Percentiles rank a stretch among this genome's conserved stretches.
Conservation (phyloP, 805 yeast genomes). For the Wickerhamiella vanderwaltii region DNA sequence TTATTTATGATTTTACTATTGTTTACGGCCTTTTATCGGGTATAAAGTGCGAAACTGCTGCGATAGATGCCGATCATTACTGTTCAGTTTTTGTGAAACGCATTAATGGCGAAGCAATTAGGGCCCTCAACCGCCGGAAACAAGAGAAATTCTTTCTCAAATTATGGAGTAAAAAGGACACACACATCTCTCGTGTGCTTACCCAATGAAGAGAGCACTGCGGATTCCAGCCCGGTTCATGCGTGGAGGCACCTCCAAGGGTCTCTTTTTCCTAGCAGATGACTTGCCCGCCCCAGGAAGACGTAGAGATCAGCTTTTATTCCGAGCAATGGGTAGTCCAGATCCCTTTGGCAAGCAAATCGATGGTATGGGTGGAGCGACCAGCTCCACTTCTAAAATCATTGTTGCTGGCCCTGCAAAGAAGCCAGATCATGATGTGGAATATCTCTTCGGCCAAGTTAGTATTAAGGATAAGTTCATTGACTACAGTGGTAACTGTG, state of each 20-base stretch:
- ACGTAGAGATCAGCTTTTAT: slow-evolving; percentile 7
- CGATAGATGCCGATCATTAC: background rate
- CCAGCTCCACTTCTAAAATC: slow-evolving; percentile 14
- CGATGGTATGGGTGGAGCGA: slow-evolving; percentile 15
- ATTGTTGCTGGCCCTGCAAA: slow-evolving; percentile 8
- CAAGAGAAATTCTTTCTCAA: background rate
- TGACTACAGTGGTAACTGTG: slow-evolving; percentile 15
- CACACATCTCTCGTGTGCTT: slow-evolving; percentile 3
- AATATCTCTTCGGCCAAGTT: slow-evolving; percentile 14
- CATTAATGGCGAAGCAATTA: background rate
- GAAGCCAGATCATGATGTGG: slow-evolving; percentile 7
- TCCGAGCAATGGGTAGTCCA: slow-evolving; percentile 14
- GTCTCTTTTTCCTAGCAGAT: slow-evolving; percentile 9
- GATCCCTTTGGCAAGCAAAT: slow-evolving; percentile 14
- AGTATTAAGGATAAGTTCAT: slow-evolving; percentile 10
- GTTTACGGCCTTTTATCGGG: slow-evolving; percentile 4
- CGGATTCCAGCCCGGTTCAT: slow-evolving; percentile 12
- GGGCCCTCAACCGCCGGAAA: background rate
- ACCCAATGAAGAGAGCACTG: slow-evolving; percentile 1
- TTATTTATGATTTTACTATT: slow-evolving; percentile 4
- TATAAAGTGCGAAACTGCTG: background rate
- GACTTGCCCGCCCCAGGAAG: slow-evolving; percentile 11
- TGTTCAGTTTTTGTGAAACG: slow-evolving; percentile 4
- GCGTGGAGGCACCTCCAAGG: slow-evolving; percentile 16
- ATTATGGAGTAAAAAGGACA: slow-evolving; percentile 3